A percentile compares a stretch with the other conserved stretches of the same genome.
These are phyloP conservation scores for Mesembryanthemum crystallinum DNA, from an alignment of 148 eudicot genomes.

Conservation along the genomic window DNA sequence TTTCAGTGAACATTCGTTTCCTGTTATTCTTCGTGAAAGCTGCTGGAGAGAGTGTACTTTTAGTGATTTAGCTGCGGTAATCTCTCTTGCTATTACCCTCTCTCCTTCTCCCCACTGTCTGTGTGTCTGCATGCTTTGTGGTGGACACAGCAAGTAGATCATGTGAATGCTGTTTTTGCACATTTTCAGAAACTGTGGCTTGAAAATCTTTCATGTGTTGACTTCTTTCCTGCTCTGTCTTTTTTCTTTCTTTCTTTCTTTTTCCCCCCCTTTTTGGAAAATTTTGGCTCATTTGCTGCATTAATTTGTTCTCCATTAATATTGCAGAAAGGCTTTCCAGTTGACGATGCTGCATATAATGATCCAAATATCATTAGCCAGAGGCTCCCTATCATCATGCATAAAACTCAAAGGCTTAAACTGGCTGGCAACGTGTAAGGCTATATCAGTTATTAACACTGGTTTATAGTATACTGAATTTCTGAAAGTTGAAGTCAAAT, in stretches of 20 bases:
- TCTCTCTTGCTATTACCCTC: conserved; percentile 14
- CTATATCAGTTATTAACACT: conserved; percentile 23
- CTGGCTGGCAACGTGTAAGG: conserved; percentile 41
- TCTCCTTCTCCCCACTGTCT: neutral
- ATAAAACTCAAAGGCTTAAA: conserved; percentile 75
- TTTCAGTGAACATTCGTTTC: conserved; percentile 46
- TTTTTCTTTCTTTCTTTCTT: neutral
- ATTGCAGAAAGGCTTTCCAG: conserved; percentile 87
- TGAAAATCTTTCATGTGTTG: neutral
- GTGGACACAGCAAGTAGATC: neutral
- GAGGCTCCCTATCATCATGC: conserved; percentile 75
- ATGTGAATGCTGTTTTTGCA: neutral
- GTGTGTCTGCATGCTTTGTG: neutral
- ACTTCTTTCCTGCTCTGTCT: neutral
- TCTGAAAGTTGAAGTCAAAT: neutral
- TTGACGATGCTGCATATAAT: conserved; percentile 71
- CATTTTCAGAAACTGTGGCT: neutral
- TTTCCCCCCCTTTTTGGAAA: neutral
- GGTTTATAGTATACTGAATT: conserved; percentile 12
- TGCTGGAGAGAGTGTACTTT: conserved; percentile 93
- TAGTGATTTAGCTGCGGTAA: conserved; percentile 66
- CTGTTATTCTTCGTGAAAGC: conserved; percentile 69
- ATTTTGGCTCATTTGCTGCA: neutral
- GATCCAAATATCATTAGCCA: conserved; percentile 75
- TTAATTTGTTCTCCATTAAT: conserved; percentile 9